Base-by-base conservation (phyloP, 345 rosid species). In the Reutealis trisperma region DNA sequence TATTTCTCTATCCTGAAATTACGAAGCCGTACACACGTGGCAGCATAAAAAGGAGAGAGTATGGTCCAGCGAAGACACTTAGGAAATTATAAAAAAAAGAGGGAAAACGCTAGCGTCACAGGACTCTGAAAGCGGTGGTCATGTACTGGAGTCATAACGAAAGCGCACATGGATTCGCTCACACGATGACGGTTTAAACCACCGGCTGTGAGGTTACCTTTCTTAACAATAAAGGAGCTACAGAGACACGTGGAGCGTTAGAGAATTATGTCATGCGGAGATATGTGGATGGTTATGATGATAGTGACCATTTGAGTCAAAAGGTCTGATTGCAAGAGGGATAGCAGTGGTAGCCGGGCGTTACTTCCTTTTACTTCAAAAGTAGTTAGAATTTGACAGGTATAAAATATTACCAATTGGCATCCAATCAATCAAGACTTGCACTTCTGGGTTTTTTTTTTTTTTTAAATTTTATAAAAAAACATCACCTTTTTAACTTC, bases 11-110 rank as follows among this genome's bases (percentile, higher is more conserved):
- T 15, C 52, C 75, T 63, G n/a, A 63, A 45, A 54, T 63, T 55
- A 2, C 42, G 24, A 62, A 0, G 16, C 63, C 49, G 42, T 71
- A 16, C 16, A 52, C 63, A 61, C 77, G 85, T 78, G 85, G 72
- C 82, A 6, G 44, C 0, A n/a, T 24, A 1, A 0, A 8, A 42
- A 19, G 1, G 34, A 9, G 5, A 4, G 37, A 0, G 77, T 45
- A n/a, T 14, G 70, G 63, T 54, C 65, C 51, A 15, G 24, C 8
- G 13, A 1, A 65, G 76, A 74, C 79, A 75, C 67, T 74, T 78
- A 18, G 45, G 77, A 70, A 67, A 32, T 9, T 51, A 55, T 51
- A 42, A 9, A 10, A 8, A 58, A 44, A 49, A 37, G 70, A 49
- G 4, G 16, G 15, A 5, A 49, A 21, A 63, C 1, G 25, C 55